Percentiles rank a stretch among this genome's conserved stretches.
Conservation (phyloP, 2,329 filamentous ascomycete genomes). For the Claviceps sp. region DNA sequence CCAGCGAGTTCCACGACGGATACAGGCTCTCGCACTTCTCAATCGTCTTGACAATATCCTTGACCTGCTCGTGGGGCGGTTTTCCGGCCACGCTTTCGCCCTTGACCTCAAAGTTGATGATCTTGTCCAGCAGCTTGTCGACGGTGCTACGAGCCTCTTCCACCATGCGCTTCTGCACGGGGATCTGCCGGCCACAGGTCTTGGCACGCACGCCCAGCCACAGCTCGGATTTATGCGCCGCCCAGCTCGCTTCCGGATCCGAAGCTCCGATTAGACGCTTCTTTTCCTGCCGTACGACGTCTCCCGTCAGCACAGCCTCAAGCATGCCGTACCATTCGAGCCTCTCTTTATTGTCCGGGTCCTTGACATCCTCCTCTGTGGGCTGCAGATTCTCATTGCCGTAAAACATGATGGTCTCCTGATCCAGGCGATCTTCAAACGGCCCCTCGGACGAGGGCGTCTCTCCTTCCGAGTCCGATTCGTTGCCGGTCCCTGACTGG, state of each 20-base stretch:
- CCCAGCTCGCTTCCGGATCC: constrained; percentile 42
- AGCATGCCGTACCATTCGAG: constrained; percentile 98
- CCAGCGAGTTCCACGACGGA: constrained; percentile 63
- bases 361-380: constrained; percentile 76
- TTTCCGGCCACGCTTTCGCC: constrained; percentile 87
- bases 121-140: constrained; percentile 67
- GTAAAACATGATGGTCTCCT: constrained; percentile 86
- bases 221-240: constrained; percentile 63
- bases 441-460: constrained; percentile 75
- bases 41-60: constrained; percentile 79
- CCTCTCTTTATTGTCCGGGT: constrained; percentile 76
- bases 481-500: constrained; percentile 37
- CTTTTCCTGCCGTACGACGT: constrained; percentile 97
- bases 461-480: constrained; percentile 82
- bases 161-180: constrained; percentile 74
- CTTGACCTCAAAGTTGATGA: constrained; percentile 88
- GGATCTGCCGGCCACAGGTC: constrained; percentile 68
- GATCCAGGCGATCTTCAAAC: constrained; percentile 77
- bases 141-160: constrained; percentile 69
- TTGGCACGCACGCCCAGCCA: constrained; percentile 84
- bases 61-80: constrained; percentile 74
- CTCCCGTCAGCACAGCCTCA: constrained; percentile 85
- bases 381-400: constrained; percentile 81
- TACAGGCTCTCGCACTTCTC: constrained; percentile 80
- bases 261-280: constrained; percentile 76